Evolutionary conservation across 371 early-diverging fungal genomes (phyloP).

Genomic region (Polyrhizophydium stewartii): DNA sequence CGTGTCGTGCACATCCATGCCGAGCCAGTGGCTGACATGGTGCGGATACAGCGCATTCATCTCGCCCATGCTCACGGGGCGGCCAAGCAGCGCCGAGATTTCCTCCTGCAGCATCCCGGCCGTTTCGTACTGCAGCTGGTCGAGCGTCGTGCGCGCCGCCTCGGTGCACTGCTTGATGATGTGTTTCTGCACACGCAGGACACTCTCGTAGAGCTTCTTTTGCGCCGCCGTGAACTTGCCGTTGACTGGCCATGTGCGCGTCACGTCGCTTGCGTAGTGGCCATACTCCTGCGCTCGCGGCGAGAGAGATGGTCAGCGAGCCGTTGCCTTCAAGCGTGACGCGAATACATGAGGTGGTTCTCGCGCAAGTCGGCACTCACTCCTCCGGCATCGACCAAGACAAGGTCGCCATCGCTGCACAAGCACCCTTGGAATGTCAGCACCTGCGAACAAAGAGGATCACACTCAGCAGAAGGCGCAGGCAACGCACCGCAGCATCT

Average conservation of each 20-base stretch:
- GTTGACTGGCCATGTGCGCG: slow-evolving; percentile 91
- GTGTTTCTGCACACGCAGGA: slow-evolving; percentile 78
- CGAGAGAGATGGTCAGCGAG: too few relatives aligned
- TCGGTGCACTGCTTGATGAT: slow-evolving; percentile 78
- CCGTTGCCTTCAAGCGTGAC: too few relatives aligned
- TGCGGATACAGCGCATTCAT: slow-evolving; percentile 78
- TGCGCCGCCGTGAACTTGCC: slow-evolving; percentile 83
- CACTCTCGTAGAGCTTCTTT: slow-evolving; percentile 76
- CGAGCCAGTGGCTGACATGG: slow-evolving; percentile 92
- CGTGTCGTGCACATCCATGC: slow-evolving; percentile 93
- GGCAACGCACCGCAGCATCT: slow-evolving; percentile 45
- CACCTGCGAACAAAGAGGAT: neutral
- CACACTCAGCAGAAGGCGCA: neutral
- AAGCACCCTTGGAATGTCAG: neutral
- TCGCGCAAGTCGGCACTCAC: slow-evolving; percentile 23
- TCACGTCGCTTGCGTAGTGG: slow-evolving; percentile 88
- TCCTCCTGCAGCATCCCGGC: slow-evolving; percentile 30
- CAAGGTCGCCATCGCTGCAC: slow-evolving; percentile 70
- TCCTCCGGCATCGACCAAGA: slow-evolving; percentile 91
- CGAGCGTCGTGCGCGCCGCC: slow-evolving; percentile 61
- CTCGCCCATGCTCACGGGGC: slow-evolving; percentile 13
- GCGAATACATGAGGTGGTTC: too few relatives aligned
- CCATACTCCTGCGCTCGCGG: slow-evolving; percentile 58
- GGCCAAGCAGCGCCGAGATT: slow-evolving; percentile 23
- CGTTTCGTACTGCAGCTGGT: slow-evolving; percentile 66